Percentiles rank a stretch among this genome's conserved stretches.
Evolutionary conservation across 257 asterid genomes (phyloP).

Genomic region (Paulownia fortunei): DNA sequence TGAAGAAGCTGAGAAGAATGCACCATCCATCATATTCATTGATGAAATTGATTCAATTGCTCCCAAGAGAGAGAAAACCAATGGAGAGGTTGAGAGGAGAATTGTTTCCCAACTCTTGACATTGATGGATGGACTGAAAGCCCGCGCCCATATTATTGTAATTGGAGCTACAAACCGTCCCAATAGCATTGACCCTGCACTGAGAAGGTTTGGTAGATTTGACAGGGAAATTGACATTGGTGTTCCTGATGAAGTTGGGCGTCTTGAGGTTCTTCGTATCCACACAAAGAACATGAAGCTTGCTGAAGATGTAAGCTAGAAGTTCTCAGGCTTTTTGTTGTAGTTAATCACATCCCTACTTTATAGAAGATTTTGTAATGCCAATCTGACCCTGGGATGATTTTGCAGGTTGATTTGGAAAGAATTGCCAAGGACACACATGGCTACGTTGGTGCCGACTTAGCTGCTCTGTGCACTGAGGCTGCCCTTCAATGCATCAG

Average conservation of each 20-base stretch:
- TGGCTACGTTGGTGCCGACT: conserved; percentile 94
- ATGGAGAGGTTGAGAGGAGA: conserved; percentile 96
- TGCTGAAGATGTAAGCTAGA: conserved; percentile 67
- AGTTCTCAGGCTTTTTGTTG: background rate
- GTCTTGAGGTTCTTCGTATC: conserved; percentile 92
- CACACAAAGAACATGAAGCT: conserved; percentile 98
- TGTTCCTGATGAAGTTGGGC: conserved; percentile 95
- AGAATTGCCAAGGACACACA: conserved; percentile 81
- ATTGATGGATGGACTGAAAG: conserved; percentile 89
- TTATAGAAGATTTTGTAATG: background rate
- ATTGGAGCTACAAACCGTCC: conserved; percentile 96
- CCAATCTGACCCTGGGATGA: background rate
- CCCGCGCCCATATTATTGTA: conserved; percentile 97
- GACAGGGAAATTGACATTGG: conserved; percentile 94
- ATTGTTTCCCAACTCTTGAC: conserved; percentile 94
- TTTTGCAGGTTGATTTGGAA: conserved; percentile 85
- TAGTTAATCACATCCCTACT: no score
- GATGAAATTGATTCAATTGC: conserved; percentile 95
- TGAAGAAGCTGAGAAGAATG: conserved; percentile 95
- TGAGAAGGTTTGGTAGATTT: conserved; percentile 92
- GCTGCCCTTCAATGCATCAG: conserved; percentile 96
- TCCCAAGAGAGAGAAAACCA: conserved; percentile 91
- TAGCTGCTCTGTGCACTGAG: conserved; percentile 95
- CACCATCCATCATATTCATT: conserved; percentile 89
- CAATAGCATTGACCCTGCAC: conserved; percentile 90